These are phyloP conservation scores for Notholithocarpus densiflorus DNA, from an alignment of 306 rosid genomes.

Conservation along the genomic window DNA sequence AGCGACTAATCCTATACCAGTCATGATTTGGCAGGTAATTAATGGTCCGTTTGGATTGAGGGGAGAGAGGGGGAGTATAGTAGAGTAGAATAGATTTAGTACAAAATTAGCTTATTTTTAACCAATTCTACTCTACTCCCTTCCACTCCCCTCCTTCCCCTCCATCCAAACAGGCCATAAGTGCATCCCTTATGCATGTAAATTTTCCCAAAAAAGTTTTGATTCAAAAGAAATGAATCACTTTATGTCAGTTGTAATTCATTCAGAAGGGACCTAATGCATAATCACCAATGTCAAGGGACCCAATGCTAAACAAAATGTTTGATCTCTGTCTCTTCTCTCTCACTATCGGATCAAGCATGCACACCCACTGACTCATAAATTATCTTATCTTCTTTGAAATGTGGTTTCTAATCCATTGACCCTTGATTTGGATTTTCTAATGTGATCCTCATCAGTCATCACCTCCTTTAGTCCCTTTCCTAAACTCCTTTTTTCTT, in stretches of 20 bases:
- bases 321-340: constrained; percentile 39
- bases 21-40: no score
- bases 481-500: not conserved
- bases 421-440: constrained; percentile 52
- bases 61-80: no score
- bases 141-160: no score
- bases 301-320: constrained; percentile 37
- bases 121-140: no score
- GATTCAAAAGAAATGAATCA: constrained; percentile 26
- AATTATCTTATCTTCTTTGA: constrained; percentile 34
- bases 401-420: constrained; percentile 19
- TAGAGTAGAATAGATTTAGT: no score
- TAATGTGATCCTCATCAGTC: constrained; percentile 31
- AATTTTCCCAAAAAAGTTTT: not conserved
- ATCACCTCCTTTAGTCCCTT: constrained; percentile 6
- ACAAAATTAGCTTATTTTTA: no score
- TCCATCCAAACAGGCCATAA: no score
- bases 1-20: no score
- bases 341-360: constrained; percentile 17
- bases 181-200: no score
- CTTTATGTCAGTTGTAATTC: constrained; percentile 18
- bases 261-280: constrained; percentile 7
- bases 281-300: constrained; percentile 26
- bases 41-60: no score
- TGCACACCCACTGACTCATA: constrained; percentile 41